These are phyloP conservation scores for Wolfiporia cocos DNA, from an alignment of 1,284 basidiomycete species.

Conservation along the genomic window DNA sequence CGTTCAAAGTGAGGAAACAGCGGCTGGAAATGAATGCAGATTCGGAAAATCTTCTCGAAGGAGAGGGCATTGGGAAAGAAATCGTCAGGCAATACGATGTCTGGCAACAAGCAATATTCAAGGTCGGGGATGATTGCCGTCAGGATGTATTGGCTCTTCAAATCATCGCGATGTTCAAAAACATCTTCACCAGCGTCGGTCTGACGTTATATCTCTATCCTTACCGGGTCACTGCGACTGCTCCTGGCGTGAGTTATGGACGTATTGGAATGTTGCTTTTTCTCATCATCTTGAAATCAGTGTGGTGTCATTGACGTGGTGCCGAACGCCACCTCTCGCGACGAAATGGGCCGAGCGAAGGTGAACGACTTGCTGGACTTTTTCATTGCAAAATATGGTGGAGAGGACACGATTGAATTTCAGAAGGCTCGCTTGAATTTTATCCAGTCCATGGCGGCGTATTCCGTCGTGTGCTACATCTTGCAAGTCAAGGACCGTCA, in stretches of 20 bases:
- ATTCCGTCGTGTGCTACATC: slow-evolving; percentile 98
- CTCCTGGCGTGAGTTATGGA: slow-evolving; percentile 72
- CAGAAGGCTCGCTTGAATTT: slow-evolving; percentile 95
- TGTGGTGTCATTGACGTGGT: slow-evolving; percentile 99
- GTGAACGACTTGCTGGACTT: slow-evolving; percentile 95
- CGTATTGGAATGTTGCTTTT: too few species aligned
- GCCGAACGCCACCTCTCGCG: slow-evolving; percentile 95
- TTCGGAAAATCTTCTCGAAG: slow-evolving; percentile 66
- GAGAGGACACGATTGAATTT: slow-evolving; percentile 84
- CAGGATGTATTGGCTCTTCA: slow-evolving; percentile 97
- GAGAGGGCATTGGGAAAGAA: slow-evolving; percentile 50
- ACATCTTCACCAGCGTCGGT: slow-evolving; percentile 88
- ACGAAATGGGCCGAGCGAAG: slow-evolving; percentile 99
- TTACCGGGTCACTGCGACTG: slow-evolving; percentile 96
- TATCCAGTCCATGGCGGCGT: slow-evolving; percentile 98
- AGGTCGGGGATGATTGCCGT: slow-evolving; percentile 98
- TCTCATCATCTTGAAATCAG: slow-evolving; percentile 32
- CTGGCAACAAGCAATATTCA: slow-evolving; percentile 99
- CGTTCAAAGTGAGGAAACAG: slow-evolving; percentile 95
- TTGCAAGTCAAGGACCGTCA: slow-evolving; percentile 97
- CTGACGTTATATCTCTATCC: slow-evolving; percentile 92
- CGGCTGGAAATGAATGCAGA: slow-evolving; percentile 52
- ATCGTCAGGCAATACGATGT: slow-evolving; percentile 75
- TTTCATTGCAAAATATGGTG: slow-evolving; percentile 94
- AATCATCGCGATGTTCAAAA: slow-evolving; percentile 99